phyloP scores from a whole-genome alignment of 106 monocot species.

The Posidonia australis region DNA sequence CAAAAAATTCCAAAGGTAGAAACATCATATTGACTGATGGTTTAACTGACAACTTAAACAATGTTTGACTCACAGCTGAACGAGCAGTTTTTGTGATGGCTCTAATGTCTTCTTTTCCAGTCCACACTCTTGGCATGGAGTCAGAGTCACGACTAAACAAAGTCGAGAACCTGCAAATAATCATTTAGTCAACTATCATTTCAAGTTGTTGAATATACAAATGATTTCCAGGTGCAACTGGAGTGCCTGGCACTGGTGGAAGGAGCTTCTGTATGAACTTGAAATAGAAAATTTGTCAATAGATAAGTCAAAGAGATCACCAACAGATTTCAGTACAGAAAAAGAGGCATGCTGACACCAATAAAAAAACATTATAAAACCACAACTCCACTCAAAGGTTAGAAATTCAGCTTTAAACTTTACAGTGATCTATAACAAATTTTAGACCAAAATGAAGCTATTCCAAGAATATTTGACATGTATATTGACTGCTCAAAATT shows the following conservation, averaged over 20 bases:
- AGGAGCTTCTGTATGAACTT: too few species aligned
- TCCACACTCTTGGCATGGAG: constrained; percentile 85
- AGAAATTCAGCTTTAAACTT: too few species aligned
- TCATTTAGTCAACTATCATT: neutral
- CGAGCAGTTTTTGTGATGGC: constrained; percentile 48
- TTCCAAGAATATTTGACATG: neutral
- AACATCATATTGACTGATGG: neutral
- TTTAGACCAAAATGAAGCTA: neutral
- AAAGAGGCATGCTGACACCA: too few species aligned
- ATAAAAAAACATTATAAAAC: too few species aligned
- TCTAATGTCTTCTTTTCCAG: constrained; percentile 62
- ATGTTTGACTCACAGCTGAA: constrained; percentile 29
- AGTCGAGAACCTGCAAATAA: constrained; percentile 46
- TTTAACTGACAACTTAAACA: neutral
- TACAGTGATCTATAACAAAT: neutral
- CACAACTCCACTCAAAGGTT: too few species aligned
- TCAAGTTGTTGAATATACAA: neutral
- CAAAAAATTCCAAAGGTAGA: neutral
- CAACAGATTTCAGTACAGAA: too few species aligned
- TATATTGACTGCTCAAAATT: too few species aligned
- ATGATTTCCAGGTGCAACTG: neutral
- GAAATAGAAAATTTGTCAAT: too few species aligned
- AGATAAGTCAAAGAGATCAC: too few species aligned
- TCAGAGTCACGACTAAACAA: constrained; percentile 68
- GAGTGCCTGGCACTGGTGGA: neutral